Conservation (phyloP, 176 grass and related monocot genomes). For the Hyparrhenia diplandra region DNA sequence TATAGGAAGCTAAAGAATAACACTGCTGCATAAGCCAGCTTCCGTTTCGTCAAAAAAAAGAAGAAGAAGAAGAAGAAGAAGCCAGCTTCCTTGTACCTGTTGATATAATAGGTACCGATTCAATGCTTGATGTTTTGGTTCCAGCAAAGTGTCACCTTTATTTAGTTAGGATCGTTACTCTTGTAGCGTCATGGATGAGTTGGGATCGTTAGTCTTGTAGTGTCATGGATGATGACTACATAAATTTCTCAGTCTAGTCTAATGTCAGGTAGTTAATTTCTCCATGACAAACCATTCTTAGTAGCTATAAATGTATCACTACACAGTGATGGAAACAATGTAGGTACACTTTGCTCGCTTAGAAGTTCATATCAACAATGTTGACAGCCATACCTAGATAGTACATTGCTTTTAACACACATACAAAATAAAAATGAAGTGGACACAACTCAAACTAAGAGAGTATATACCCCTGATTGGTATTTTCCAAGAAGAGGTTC, state of each 20-base stretch:
- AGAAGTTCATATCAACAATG: background rate
- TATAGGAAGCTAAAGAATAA: conserved; percentile 10
- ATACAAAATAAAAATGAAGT: background rate
- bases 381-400: background rate
- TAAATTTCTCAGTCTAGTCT: conserved; percentile 6
- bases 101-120: background rate
- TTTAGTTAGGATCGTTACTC: background rate
- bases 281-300: background rate
- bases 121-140: background rate
- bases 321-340: conserved; percentile 9
- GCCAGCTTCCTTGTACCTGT: background rate
- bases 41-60: too few species aligned
- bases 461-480: background rate
- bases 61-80: too few species aligned
- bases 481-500: background rate
- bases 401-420: background rate
- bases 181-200: conserved; percentile 7
- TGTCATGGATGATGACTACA: background rate
- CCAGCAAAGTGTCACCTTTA: background rate
- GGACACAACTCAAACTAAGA: background rate
- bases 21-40: background rate
- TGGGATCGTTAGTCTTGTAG: too few species aligned
- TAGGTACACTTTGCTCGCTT: background rate
- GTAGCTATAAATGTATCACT: conserved; percentile 16
- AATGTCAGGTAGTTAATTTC: background rate